These are phyloP conservation scores for Zizania palustris DNA, from an alignment of 202 grass and related monocot species.

Conservation along the genomic window DNA sequence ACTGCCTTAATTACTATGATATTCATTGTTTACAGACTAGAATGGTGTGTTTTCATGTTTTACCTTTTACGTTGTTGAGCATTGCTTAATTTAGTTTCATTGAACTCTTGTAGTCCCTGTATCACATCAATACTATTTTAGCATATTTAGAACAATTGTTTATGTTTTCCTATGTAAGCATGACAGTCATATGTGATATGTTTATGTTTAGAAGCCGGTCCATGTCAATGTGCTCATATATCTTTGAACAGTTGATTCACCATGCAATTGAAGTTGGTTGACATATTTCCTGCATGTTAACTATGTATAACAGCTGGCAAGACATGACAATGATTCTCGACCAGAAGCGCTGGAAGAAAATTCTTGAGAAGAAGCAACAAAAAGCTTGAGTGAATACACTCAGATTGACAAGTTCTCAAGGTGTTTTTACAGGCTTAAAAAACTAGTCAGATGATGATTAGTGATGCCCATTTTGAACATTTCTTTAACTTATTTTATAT, in stretches of 20 bases:
- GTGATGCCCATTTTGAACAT: too few species aligned
- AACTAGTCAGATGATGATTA: too few species aligned
- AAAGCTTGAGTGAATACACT: constrained; percentile 21
- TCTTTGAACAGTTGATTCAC: neutral
- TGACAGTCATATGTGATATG: neutral
- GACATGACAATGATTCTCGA: constrained; percentile 62
- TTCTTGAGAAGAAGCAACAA: constrained; percentile 56
- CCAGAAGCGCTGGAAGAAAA: constrained; percentile 65
- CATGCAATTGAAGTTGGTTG: constrained; percentile 12
- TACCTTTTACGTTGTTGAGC: neutral
- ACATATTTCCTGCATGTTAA: constrained; percentile 5
- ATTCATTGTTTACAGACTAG: neutral
- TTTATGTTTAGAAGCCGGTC: neutral
- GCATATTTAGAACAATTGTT: neutral
- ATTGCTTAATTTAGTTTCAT: neutral
- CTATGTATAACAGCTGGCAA: constrained; percentile 59
- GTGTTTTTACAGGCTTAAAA: neutral
- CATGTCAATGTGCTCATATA: neutral
- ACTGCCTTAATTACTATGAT: too few species aligned
- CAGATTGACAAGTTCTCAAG: neutral
- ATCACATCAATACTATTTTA: neutral
- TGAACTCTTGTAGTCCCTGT: too few species aligned
- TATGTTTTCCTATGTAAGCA: neutral
- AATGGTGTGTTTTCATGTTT: neutral
- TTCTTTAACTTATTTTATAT: too few species aligned